Evolutionary conservation across 1,284 basidiomycete genomes (phyloP).

Genomic region (Apiotrichum laibachii): DNA sequence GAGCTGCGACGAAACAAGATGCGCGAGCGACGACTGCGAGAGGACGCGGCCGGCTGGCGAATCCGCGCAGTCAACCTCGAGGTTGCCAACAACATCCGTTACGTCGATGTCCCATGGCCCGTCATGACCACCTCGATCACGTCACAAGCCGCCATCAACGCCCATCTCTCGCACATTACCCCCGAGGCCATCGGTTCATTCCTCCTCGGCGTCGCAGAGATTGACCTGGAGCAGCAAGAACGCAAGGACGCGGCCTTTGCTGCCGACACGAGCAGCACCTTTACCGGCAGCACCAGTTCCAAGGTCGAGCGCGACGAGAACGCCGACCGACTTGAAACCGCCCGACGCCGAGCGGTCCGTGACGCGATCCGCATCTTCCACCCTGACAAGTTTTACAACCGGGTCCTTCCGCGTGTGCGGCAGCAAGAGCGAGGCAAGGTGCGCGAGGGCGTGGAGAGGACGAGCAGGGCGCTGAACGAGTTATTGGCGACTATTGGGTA

Average conservation of each 20-base stretch:
- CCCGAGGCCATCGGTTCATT: constrained; percentile 58
- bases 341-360: constrained; percentile 53
- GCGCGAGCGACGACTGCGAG: neutral
- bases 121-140: constrained; percentile 54
- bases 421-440: constrained; percentile 60
- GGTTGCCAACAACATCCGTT: constrained; percentile 5
- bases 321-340: constrained; percentile 50
- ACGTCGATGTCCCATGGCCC: constrained; percentile 73
- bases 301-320: constrained; percentile 35
- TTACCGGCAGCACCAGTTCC: neutral
- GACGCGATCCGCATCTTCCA: constrained; percentile 67
- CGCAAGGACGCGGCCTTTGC: constrained; percentile 41
- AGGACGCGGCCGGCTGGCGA: constrained; percentile 1
- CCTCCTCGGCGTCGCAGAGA: constrained; percentile 55
- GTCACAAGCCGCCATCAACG: constrained; percentile 1
- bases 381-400: constrained; percentile 69
- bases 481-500: constrained; percentile 10
- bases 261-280: neutral
- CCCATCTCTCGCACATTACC: constrained; percentile 51
- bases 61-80: constrained; percentile 2
- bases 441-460: constrained; percentile 61
- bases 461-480: constrained; percentile 30
- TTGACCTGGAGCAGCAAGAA: constrained; percentile 30
- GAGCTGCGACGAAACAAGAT: neutral
- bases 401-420: constrained; percentile 57